Percentiles rank a stretch among this genome's conserved stretches.
These are phyloP conservation scores for Trametes polyzona DNA, from an alignment of 1,284 basidiomycete genomes.

Conservation along the genomic window DNA sequence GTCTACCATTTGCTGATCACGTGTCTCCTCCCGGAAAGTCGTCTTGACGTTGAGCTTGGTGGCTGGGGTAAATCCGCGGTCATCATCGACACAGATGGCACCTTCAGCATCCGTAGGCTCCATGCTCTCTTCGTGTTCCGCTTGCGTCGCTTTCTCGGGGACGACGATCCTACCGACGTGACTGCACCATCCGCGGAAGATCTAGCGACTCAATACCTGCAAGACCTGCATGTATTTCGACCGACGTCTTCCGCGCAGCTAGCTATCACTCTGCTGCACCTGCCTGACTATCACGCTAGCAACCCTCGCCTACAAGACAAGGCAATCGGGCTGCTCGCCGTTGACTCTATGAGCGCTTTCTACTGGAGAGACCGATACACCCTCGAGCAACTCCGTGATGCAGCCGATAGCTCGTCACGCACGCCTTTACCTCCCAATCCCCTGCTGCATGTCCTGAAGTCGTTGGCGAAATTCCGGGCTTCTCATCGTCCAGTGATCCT, in stretches of 20 bases:
- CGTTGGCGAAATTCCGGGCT: slow-evolving; percentile 54
- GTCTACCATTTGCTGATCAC: slow-evolving; percentile 66
- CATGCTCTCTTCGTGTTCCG: slow-evolving; percentile 51
- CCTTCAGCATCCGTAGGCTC: slow-evolving; percentile 62
- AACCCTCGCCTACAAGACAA: slow-evolving; percentile 46
- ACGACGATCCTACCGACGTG: background rate
- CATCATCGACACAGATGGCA: slow-evolving; percentile 69
- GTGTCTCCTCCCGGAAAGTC: slow-evolving; percentile 55
- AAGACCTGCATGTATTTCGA: slow-evolving; percentile 65
- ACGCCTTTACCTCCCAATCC: slow-evolving; percentile 34
- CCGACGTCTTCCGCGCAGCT: slow-evolving; percentile 70
- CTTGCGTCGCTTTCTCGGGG: slow-evolving; percentile 29
- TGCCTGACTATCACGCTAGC: slow-evolving; percentile 58
- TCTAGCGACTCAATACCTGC: slow-evolving; percentile 49
- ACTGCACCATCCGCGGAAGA: slow-evolving; percentile 12
- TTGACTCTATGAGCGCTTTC: slow-evolving; percentile 79
- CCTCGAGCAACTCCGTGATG: slow-evolving; percentile 53
- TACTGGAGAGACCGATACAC: slow-evolving; percentile 77
- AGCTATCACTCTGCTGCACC: slow-evolving; percentile 61
- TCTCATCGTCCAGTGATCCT: slow-evolving; percentile 58
- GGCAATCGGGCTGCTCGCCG: slow-evolving; percentile 63
- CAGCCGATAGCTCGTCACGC: slow-evolving; percentile 18
- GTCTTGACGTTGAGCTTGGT: slow-evolving; percentile 39
- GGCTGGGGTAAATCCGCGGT: slow-evolving; percentile 69
- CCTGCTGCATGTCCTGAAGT: slow-evolving; percentile 49